Evolutionary conservation across 768 basidiomycete species (phyloP), one percentile per base, ranked within the genome.

Genomic region (Cyathus striatus): DNA sequence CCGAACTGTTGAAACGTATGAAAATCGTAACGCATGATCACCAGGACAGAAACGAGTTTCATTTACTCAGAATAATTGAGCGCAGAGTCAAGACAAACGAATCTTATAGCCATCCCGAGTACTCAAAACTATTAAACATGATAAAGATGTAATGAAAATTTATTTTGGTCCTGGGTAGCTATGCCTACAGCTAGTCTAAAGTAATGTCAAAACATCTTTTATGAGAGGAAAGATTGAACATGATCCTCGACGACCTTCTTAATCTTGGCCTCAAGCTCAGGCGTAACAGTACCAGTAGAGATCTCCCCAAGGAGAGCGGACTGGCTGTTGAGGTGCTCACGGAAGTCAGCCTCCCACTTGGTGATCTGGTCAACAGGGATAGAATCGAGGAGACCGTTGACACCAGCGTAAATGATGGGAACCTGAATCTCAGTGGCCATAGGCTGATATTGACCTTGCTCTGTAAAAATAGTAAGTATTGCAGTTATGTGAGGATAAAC

Each of bases 371-470:
- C 90, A 42, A 96, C 93, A 35, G 92, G 87, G 68, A 99, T 90
- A 22, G 90, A 74, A 65, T 98, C 96, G 56, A 99, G 91, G 50
- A 96, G 82, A 90, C 96, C 96, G 71, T 98, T 94, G 57, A 99
- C 96, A 83, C 95, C 95, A 53, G 95, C 96, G 65, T 95, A 97
- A 75, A 98, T 93, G 66, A 97, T 90, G 53, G 95, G 95, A 49
- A 96, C 95, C 78, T 96, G 94, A 51, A 97, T 72, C 73, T 98
- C 95, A 66, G 89, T 94, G 32, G 93, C 68, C 59, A 97, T 70
- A 42, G 92, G 90, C 65, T 94, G 87, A 72, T 97, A 97, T 75
- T 98, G 95, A 51, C 91, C 93, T 81, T 98, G 95, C 74, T 97
- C 86, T 95, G 59, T 61, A 52, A 40, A 45, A 45, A 27, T 34